Base-by-base conservation (phyloP, 352 stramenopile genomes). In the Globisporangium orthogonon region DNA sequence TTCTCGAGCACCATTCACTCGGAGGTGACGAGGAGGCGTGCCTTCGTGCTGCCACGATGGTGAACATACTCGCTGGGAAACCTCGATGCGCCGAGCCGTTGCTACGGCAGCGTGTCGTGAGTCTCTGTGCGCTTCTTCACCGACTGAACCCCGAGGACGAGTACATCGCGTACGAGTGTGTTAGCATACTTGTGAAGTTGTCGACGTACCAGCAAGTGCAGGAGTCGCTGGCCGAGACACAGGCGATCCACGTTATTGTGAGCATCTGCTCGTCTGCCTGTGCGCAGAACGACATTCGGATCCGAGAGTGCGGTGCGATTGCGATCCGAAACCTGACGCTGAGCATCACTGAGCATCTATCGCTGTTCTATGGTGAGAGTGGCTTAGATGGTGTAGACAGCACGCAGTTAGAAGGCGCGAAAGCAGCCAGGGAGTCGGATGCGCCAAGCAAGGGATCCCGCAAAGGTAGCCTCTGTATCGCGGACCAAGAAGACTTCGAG, bases 201-300 rank as follows among this genome's bases (percentile, higher is more conserved):
- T 91, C 80, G 9, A 87, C 69, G 4, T 87, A 83, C 48, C 80
- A 91, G 56, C 76, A 76, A 17, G 88, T 91, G 46, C 76, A 87
- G 39, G 43, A 66, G 0, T 52, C 60, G 15, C 59, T 91, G 2
- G 61, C 66, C 2, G 80, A 91, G 49, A 91, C 78, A 0, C 74
- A 89, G 49, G 76, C 70, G 0, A 75, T 89, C 23, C 65, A 85
- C 5, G 76, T 91, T 28, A 60, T 87, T 29, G 69, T 83, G 17
- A 76, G 66, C 39, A 83, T 87, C 23, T 91, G 78, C 53, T 64
- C 64, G 13, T 75, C 71, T 2, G 30, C 56, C 0, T 58, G 48
- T 13, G 54, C 59, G 0, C 31, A 31, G 1, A 37, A 9, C 1
- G 67, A 78, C 35, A 5, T 68, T 13, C 62, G 70, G 1, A 75